These are phyloP conservation scores for Ramaria sp. DNA, from an alignment of 768 basidiomycete genomes.

Conservation along the genomic window DNA sequence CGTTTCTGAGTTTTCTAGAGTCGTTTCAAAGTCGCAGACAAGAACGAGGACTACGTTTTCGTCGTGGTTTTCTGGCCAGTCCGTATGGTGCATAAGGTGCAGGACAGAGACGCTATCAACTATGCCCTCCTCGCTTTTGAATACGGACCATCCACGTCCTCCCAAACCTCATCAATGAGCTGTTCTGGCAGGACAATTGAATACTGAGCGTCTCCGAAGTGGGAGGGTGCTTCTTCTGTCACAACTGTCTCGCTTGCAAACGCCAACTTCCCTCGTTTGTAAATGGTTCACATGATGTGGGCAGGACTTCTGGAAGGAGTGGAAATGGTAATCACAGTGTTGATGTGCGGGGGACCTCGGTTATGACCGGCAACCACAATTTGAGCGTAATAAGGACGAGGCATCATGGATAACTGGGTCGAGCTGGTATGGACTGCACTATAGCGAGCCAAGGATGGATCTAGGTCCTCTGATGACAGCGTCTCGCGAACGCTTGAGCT, in stretches of 20 bases:
- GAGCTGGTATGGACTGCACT: neutral
- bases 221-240: neutral
- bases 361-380: too few species aligned
- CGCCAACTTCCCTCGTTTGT: neutral
- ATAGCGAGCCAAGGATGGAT: neutral
- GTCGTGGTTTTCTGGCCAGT: neutral
- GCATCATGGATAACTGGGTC: neutral
- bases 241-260: neutral
- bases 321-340: constrained; percentile 2
- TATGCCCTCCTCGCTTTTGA: neutral
- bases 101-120: neutral
- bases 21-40: neutral
- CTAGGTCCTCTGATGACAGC: neutral
- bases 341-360: neutral
- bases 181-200: neutral
- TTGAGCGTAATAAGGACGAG: constrained; percentile 1
- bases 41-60: neutral
- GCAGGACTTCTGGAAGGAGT: neutral
- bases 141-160: neutral
- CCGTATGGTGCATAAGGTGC: neutral
- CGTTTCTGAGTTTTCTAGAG: too few species aligned
- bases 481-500: neutral
- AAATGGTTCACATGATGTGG: neutral
- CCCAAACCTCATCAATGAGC: neutral
- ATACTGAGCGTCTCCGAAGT: neutral